Evolutionary conservation across 1,284 basidiomycete species (phyloP), one percentile per base, ranked within the genome.

Genomic region (Microbotryum intermedium): DNA sequence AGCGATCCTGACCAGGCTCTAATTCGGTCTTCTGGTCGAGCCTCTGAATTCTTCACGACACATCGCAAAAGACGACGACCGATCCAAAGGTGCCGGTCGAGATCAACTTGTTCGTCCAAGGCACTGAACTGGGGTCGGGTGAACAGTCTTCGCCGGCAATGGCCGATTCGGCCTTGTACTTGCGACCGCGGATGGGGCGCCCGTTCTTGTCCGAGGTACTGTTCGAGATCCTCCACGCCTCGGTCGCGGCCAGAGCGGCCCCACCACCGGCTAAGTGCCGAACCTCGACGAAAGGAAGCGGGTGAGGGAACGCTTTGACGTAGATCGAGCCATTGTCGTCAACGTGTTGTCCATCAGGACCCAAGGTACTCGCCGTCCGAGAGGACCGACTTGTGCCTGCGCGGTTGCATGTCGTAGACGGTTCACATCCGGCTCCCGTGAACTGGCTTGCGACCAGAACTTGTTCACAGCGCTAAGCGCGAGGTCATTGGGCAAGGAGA

Each of bases 271-370:
- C 57, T 4, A n/a, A n/a, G n/a, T n/a, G n/a, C n/a, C n/a, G n/a
- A n/a, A 53, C 53, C 3, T 46, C 54, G 43, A 53, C 48, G 30
- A 62, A 58, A 3, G 46, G 50, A 21, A 70, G 47, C 11, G 61
- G 55, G 13, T 64, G 59, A 11, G 62, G 55, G 11, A 68, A 47
- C 21, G 62, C 46, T 11, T 66, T 60, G 1, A 52, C 55, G 49
- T 55, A 65, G 52, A 70, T 59, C 4, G 53, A 48, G 30, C 67
- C 68, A 20, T 61, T 51, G 26, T 50, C 48, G 42, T 51, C 53
- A 39, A 66, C 62, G 46, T 66, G 53, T 70, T 70, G 57, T 70
- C 69, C 28, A 67, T 52, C 6, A 62, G 1, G 10, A 47, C 61
- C 21, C 3, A 60, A 51, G 43, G 53, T 50, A 34, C 64, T 57